Conservation (phyloP, 257 asterid genomes). For the Solanum pinnatisectum region DNA sequence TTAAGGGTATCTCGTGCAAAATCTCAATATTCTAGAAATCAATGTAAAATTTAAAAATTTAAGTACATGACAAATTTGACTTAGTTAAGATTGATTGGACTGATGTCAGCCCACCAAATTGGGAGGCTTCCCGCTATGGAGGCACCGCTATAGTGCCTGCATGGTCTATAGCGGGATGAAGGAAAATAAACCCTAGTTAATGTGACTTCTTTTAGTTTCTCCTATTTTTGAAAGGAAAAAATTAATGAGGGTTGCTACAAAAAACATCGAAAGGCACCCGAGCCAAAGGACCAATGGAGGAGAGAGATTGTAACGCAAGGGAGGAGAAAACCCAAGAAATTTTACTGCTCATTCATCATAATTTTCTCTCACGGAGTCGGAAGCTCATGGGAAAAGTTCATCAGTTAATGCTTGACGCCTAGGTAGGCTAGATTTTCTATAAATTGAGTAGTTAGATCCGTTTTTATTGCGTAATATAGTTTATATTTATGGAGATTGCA, state of each 20-base stretch:
- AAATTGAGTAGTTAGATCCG: neutral
- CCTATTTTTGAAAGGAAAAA: neutral
- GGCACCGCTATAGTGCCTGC: neutral
- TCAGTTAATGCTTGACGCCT: neutral
- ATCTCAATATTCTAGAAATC: neutral
- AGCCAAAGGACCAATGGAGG: neutral
- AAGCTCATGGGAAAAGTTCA: no score
- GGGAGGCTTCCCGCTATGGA: neutral
- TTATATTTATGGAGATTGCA: neutral
- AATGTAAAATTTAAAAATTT: neutral
- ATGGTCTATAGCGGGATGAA: neutral
- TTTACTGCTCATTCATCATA: neutral
- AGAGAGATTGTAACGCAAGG: neutral
- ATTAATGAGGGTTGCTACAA: neutral
- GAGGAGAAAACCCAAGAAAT: neutral
- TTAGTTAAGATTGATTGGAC: neutral
- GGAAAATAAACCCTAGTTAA: neutral
- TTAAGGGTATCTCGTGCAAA: neutral
- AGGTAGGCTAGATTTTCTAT: neutral
- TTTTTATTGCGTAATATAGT: neutral
- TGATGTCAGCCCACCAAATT: no score
- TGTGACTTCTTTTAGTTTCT: neutral
- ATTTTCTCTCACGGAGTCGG: neutral
- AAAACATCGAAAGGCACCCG: neutral
- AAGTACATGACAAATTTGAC: neutral